Conservation (phyloP, 2,329 filamentous ascomycete species). For the Aspergillus pseudonomiae region DNA sequence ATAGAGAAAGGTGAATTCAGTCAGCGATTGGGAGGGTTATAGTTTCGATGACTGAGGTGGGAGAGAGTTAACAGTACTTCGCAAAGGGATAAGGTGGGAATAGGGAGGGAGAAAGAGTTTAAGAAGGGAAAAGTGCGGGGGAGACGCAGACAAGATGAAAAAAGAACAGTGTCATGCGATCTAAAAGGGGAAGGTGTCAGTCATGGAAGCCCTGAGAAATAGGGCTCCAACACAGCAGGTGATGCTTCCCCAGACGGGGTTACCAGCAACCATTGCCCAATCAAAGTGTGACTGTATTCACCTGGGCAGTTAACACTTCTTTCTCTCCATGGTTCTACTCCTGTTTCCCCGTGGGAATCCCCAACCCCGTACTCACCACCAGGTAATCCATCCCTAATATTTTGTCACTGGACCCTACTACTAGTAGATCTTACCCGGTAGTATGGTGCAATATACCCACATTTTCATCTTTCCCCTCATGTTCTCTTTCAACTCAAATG, state of each 20-base stretch:
- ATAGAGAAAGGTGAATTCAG: background rate
- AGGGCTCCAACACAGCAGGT: constrained; percentile 9
- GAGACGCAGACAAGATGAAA: constrained; percentile 1
- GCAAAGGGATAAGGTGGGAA: background rate
- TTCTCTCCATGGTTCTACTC: background rate
- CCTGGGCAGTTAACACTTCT: background rate
- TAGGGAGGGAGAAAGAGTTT: constrained; percentile 2
- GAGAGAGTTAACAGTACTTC: background rate
- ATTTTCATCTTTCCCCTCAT: background rate
- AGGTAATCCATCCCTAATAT: background rate
- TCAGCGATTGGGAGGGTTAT: background rate
- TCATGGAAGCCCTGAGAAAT: background rate
- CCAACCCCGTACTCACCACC: background rate
- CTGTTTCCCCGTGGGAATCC: background rate
- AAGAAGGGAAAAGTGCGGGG: background rate
- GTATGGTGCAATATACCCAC: background rate
- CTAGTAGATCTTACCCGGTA: background rate
- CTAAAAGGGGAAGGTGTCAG: constrained; percentile 1
- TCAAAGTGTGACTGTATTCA: background rate
- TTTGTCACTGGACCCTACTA: too few species aligned
- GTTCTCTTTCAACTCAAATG: background rate
- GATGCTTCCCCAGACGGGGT: background rate
- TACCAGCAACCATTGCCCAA: background rate
- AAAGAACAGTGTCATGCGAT: background rate
- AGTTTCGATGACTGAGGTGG: background rate